Evolutionary conservation across 2,329 filamentous ascomycete species (phyloP), one percentile per base, ranked within the genome.

Genomic region (Anisogramma anomala): DNA sequence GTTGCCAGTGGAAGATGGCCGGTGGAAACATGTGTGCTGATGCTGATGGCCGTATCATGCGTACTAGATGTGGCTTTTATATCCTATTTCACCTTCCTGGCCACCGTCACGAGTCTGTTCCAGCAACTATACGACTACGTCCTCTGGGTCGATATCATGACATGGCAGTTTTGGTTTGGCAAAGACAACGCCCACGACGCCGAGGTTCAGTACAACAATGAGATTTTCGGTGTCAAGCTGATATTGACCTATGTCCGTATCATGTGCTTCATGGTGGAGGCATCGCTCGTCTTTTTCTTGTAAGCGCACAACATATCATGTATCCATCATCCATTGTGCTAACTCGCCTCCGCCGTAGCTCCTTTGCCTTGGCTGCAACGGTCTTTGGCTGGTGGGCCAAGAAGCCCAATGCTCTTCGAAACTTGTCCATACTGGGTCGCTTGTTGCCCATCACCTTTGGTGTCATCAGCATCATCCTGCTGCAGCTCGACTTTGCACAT

Each of bases 311-410:
- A 11, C 15, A 14, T 11, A 15, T 1, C 13, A 13, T 3, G 2
- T 9, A 17, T 28, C 4, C n/a, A 13, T 17, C 3, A 19, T 13
- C 8, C 8, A 28, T 18, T 1, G 4, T 32, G 4, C n/a, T n/a
- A n/a, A n/a, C 39, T 45, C 4, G 42, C 35, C 15, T 6, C 13
- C 4, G 2, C 10, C 1, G 5, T 9, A 45, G 43, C 26, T 42
- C 43, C 17, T 35, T 42, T n/a, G 37, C 43, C 10, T 32, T 45
- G 18, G 41, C 43, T 13, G 39, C 43, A 15, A 45, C 39, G 7
- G 39, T 45, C 18, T 45, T 42, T 36, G 43, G 39, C 8, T 45
- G 43, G 43, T 45, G 43, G 39, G 39, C 43, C 23, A 39, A 39
- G 26, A 42, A 39, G 3, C 34, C 35, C 2, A 33, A 28, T 8